A percentile compares a stretch with the other conserved stretches of the same genome.
phyloP scores from a whole-genome alignment of 306 rosid genomes.

The Lathyrus tuberosus region DNA sequence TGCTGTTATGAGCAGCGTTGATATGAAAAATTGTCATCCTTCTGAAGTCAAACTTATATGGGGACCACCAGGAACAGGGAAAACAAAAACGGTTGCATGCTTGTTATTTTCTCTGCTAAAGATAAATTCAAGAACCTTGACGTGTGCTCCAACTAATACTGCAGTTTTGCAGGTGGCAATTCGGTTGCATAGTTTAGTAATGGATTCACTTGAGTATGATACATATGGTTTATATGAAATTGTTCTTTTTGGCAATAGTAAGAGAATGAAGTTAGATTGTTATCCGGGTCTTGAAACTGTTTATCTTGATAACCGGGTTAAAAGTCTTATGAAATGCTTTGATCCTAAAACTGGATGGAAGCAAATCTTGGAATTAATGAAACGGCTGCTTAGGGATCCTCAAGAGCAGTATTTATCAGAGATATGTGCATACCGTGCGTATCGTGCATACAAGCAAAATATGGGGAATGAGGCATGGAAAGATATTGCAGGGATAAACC shows the following conservation, averaged over 20 bases:
- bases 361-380: conserved; percentile 25
- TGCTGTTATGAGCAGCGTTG: conserved; percentile 51
- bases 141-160: conserved; percentile 28
- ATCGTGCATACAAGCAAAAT: neutral
- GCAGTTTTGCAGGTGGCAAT: neutral
- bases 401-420: neutral
- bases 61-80: conserved; percentile 73
- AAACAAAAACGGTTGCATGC: conserved; percentile 55
- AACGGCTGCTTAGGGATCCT: conserved; percentile 29
- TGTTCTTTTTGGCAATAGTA: conserved; percentile 39
- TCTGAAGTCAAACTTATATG: conserved; percentile 46
- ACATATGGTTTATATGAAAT: conserved; percentile 39
- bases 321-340: conserved; percentile 18
- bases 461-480: conserved; percentile 4
- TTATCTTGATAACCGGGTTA: conserved; percentile 39
- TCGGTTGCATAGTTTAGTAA: neutral
- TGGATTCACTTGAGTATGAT: conserved; percentile 5
- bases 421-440: neutral
- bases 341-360: conserved; percentile 31
- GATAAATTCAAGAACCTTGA: neutral
- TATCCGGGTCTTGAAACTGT: neutral
- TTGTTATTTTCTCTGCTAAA: conserved; percentile 5
- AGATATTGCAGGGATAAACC: neutral
- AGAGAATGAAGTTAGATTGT: conserved; percentile 39
- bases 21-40: conserved; percentile 33